A percentile compares a stretch with the other conserved stretches of the same genome.
phyloP scores from a whole-genome alignment of 2,329 filamentous ascomycete genomes.

The Zarea fungicola region DNA sequence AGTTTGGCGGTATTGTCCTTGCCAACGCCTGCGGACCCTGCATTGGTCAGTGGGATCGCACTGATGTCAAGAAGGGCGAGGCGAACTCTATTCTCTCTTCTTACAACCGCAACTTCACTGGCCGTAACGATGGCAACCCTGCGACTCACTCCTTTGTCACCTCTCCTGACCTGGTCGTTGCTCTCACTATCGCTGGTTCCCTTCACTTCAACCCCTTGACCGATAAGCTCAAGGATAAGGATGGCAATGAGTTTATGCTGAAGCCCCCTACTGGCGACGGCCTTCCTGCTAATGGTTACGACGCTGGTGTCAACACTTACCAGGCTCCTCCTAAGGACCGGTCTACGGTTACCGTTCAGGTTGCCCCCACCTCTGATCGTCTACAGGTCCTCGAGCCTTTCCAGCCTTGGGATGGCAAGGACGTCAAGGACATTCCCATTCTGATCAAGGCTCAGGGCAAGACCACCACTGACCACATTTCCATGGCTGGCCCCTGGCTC shows the following conservation, averaged over 20 bases:
- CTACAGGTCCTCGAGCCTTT: constrained; percentile 90
- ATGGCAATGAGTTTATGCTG: constrained; percentile 94
- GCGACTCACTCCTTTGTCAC: constrained; percentile 91
- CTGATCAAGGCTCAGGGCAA: constrained; percentile 96
- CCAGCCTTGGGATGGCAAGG: constrained; percentile 85
- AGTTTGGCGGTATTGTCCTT: constrained; percentile 90
- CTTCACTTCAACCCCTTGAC: constrained; percentile 93
- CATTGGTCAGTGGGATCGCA: constrained; percentile 93
- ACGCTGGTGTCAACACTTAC: constrained; percentile 89
- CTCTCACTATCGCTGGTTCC: constrained; percentile 75
- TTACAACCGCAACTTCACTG: constrained; percentile 99
- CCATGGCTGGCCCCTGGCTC: constrained; percentile 93
- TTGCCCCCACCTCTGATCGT: constrained; percentile 86
- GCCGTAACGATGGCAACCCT: constrained; percentile 93
- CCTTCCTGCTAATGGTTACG: constrained; percentile 77
- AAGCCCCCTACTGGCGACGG: constrained; percentile 72
- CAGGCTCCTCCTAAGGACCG: constrained; percentile 88
- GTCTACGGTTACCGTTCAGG: constrained; percentile 65
- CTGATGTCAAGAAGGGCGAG: constrained; percentile 89
- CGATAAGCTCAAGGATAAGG: constrained; percentile 87
- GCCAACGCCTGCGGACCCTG: constrained; percentile 93
- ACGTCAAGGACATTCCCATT: constrained; percentile 77
- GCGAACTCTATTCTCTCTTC: constrained; percentile 97
- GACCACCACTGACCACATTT: constrained; percentile 96
- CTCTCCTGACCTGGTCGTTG: constrained; percentile 84